A percentile compares a stretch with the other conserved stretches of the same genome.
These are phyloP conservation scores for Eucalyptus marginata DNA, from an alignment of 345 rosid species.

Conservation along the genomic window DNA sequence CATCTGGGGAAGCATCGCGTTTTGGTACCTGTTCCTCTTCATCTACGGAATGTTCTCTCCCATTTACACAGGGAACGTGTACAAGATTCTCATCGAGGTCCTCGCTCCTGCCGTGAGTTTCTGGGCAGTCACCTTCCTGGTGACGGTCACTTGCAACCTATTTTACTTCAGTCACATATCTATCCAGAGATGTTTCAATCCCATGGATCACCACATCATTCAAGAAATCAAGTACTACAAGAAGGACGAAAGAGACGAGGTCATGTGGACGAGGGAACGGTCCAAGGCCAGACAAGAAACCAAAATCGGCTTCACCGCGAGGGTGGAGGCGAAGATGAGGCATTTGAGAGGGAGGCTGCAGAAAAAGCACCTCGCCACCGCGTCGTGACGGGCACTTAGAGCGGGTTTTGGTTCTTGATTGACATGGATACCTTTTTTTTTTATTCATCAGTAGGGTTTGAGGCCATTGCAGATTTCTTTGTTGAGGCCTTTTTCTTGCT, in stretches of 20 bases:
- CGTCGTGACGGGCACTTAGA: neutral
- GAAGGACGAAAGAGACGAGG: constrained; percentile 64
- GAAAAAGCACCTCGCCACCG: constrained; percentile 35
- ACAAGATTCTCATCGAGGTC: constrained; percentile 64
- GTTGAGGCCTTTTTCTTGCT: neutral
- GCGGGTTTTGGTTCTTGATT: neutral
- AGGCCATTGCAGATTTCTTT: neutral
- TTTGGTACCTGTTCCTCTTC: constrained; percentile 77
- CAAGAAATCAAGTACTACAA: constrained; percentile 91
- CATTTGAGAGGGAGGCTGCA: constrained; percentile 54
- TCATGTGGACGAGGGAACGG: constrained; percentile 83
- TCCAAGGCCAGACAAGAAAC: constrained; percentile 88
- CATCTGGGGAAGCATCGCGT: constrained; percentile 85
- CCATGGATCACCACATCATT: constrained; percentile 96
- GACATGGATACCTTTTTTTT: neutral
- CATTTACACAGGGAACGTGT: constrained; percentile 44
- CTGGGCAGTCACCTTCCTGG: constrained; percentile 71
- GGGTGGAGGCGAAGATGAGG: constrained; percentile 94
- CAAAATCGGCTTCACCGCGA: constrained; percentile 87
- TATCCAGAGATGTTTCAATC: constrained; percentile 74
- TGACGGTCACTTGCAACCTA: constrained; percentile 55
- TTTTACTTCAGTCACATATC: constrained; percentile 68
- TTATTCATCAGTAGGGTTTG: neutral
- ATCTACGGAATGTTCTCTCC: constrained; percentile 69
- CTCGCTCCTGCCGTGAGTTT: constrained; percentile 80